phyloP scores from a whole-genome alignment of 176 grass and related monocot genomes.

The Paspalum notatum region DNA sequence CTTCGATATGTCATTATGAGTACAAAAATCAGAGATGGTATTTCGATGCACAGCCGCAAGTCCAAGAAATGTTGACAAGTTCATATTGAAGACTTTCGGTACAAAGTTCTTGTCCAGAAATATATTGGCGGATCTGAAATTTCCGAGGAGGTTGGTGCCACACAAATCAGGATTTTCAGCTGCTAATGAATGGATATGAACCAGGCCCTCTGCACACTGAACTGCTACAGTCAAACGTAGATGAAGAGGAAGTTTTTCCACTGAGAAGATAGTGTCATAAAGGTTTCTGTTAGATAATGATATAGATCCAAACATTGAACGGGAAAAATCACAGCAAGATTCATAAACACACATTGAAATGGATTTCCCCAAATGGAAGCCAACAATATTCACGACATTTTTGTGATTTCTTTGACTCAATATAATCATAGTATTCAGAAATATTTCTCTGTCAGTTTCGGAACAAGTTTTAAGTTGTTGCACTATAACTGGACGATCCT shows the following conservation, averaged over 20 bases:
- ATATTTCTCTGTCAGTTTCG: not conserved
- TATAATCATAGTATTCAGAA: not conserved
- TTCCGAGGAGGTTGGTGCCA: not conserved
- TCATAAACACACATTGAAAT: not conserved
- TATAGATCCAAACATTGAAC: not conserved
- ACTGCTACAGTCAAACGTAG: not conserved
- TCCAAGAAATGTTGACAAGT: constrained; percentile 10
- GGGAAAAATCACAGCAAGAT: not conserved
- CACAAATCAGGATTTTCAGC: not conserved
- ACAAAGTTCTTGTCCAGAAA: constrained; percentile 3
- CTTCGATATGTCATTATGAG: not conserved
- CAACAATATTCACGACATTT: not conserved
- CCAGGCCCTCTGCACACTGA: constrained; percentile 17
- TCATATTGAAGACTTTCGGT: not conserved
- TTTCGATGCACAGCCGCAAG: not conserved
- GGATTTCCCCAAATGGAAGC: constrained; percentile 1
- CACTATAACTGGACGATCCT: not conserved
- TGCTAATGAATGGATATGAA: constrained; percentile 12
- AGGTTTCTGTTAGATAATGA: not conserved
- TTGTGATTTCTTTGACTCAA: constrained; percentile 9
- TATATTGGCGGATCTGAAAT: constrained; percentile 5
- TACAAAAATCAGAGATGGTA: not conserved
- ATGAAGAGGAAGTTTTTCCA: not conserved
- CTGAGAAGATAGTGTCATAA: not conserved
- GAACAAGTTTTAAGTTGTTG: not conserved